Evolutionary conservation across 306 rosid species (phyloP), one percentile per base, ranked within the genome.

Genomic region (Prunus campanulata): DNA sequence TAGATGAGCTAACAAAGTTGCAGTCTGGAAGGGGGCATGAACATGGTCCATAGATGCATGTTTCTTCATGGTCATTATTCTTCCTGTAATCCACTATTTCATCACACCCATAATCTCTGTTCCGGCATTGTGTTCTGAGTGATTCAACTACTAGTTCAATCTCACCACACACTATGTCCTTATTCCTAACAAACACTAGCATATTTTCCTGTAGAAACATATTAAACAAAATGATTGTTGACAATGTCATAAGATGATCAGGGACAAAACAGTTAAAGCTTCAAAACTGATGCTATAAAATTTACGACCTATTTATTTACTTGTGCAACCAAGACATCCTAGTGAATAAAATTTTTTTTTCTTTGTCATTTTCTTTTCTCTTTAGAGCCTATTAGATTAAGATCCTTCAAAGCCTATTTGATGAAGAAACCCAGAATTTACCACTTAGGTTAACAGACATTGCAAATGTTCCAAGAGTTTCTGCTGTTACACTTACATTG

Each of bases 1-100:
- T 62, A 1, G 57, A 66, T 6, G 84, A 83, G 46, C 78, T 61
- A n/a, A 80, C 63, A 61, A 77, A 77, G 51, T 32, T 68, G 80
- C 87, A 84, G 35, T 19, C 69, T 39, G 30, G 81, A 42, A 74
- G 75, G 22, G 88, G 88, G 66, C 88, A 85, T n/a, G 79, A 51
- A 71, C 88, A 85, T 22, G 88, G 88, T 11, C 77, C 63, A 73
- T 75, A 72, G 15, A 39, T 20, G 81, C 88, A 81, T 3, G 76
- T 67, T 70, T 61, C 76, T 52, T 75, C 83, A 68, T 85, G 86
- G 51, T 67, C 62, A 44, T 54, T 65, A 22, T 59, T 64, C 66
- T 62, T 68, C 60, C 71, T 30, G 56, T 52, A 78, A 20, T 74
- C 77, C 68, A 84, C 65, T n/a, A 11, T 74, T 71, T 81, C 83